phyloP scores from a whole-genome alignment of 257 asterid species.

The Orobanche coerulescens region DNA sequence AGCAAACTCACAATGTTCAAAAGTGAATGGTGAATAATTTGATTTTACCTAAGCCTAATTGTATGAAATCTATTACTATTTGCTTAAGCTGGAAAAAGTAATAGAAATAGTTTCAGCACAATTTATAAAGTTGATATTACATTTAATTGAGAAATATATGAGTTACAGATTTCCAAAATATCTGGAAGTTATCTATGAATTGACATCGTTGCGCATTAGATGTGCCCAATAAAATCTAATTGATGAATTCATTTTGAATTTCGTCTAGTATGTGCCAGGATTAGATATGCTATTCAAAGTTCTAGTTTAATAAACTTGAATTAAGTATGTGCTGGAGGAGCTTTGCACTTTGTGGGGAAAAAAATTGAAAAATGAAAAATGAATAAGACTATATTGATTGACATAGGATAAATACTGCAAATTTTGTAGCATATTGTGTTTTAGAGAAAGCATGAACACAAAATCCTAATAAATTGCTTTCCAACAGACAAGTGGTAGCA shows the following conservation, averaged over 20 bases:
- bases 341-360: too few species aligned
- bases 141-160: not conserved
- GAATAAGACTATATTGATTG: too few species aligned
- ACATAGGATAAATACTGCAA: not conserved
- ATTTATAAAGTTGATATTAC: not conserved
- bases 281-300: not conserved
- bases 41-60: not conserved
- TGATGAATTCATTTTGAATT: not conserved
- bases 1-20: not conserved
- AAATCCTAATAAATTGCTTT: not conserved
- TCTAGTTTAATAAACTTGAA: not conserved
- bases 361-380: too few species aligned
- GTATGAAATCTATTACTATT: not conserved
- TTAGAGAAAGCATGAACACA: not conserved
- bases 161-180: not conserved
- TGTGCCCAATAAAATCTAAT: not conserved
- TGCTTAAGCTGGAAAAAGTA: not conserved
- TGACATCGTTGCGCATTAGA: too few species aligned
- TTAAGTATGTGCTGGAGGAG: not conserved
- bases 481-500: slow-evolving; percentile 3
- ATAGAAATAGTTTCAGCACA: not conserved
- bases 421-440: not conserved
- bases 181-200: not conserved
- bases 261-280: not conserved
- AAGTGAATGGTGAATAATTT: not conserved